Conservation (phyloP, 2,329 filamentous ascomycete genomes). For the Xylaria sp. region DNA sequence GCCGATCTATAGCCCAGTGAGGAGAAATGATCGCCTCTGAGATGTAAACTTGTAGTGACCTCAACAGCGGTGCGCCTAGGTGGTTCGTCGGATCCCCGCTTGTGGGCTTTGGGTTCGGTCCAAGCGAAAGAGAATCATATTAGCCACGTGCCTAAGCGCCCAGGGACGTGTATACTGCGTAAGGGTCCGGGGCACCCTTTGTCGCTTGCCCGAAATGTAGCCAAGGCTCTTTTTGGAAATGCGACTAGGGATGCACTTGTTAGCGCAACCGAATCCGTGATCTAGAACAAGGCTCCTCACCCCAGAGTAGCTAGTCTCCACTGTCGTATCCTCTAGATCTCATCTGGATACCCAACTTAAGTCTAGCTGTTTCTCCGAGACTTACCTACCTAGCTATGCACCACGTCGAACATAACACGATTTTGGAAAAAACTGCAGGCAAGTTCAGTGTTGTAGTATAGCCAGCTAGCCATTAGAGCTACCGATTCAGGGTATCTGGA, state of each 20-base stretch:
- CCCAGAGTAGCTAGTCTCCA: conserved; percentile 26
- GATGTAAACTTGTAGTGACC: not conserved
- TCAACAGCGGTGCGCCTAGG: not conserved
- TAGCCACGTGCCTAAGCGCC: conserved; percentile 24
- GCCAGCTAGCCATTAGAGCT: not conserved
- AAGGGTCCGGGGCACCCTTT: conserved; percentile 1
- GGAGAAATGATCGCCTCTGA: not conserved
- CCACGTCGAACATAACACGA: not conserved
- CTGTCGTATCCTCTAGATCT: conserved; percentile 8
- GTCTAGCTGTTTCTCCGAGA: too few species aligned
- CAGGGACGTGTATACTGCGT: too few species aligned
- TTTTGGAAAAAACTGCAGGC: not conserved
- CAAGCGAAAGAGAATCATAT: not conserved
- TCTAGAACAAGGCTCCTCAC: conserved; percentile 26
- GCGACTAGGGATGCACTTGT: not conserved
- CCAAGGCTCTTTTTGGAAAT: conserved; percentile 12
- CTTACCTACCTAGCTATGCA: too few species aligned
- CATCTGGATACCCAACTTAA: conserved; percentile 3
- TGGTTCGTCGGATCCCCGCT: not conserved
- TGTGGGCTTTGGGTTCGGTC: not conserved
- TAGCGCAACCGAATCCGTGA: conserved; percentile 28
- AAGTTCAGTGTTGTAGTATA: conserved; percentile 5
- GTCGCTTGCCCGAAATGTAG: conserved; percentile 10
- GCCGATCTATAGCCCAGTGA: not conserved
- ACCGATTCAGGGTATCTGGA: not conserved